Evolutionary conservation across 73 alveolate genomes (phyloP).

Genomic region (Blepharisma japonicum): DNA sequence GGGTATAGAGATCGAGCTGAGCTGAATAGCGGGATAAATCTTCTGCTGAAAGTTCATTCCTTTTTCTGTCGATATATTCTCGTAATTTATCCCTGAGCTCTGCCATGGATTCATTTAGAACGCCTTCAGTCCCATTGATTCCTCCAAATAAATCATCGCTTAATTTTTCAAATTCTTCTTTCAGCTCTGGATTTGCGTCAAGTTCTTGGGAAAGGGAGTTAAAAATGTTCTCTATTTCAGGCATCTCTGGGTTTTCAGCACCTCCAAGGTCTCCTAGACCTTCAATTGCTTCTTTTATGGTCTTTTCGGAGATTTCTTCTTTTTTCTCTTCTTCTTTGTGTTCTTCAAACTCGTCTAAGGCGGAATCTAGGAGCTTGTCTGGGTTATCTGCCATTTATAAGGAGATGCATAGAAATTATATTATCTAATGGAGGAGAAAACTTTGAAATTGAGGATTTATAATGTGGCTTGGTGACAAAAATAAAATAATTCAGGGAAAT

Average conservation of each 20-base stretch:
- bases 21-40: not conserved
- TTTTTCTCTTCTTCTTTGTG: not conserved
- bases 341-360: constrained; percentile 22
- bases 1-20: not conserved
- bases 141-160: not conserved
- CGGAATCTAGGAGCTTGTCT: constrained; percentile 9
- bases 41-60: not conserved
- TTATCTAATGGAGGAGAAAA: too few relatives aligned
- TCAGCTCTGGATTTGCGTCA: constrained; percentile 5
- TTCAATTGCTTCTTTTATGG: not conserved
- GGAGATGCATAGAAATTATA: too few relatives aligned
- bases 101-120: constrained; percentile 2
- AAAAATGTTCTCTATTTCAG: not conserved
- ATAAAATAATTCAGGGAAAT: too few relatives aligned
- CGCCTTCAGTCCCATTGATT: not conserved
- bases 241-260: too few relatives aligned
- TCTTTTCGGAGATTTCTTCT: not conserved
- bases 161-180: constrained; percentile 9
- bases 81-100: constrained; percentile 1
- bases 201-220: not conserved
- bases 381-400: too few relatives aligned
- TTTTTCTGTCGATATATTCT: not conserved
- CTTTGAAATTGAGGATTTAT: too few relatives aligned
- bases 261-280: constrained; percentile 4
- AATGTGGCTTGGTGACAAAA: too few relatives aligned